These are phyloP conservation scores for Corylus americana DNA, from an alignment of 306 rosid genomes.

Conservation along the genomic window DNA sequence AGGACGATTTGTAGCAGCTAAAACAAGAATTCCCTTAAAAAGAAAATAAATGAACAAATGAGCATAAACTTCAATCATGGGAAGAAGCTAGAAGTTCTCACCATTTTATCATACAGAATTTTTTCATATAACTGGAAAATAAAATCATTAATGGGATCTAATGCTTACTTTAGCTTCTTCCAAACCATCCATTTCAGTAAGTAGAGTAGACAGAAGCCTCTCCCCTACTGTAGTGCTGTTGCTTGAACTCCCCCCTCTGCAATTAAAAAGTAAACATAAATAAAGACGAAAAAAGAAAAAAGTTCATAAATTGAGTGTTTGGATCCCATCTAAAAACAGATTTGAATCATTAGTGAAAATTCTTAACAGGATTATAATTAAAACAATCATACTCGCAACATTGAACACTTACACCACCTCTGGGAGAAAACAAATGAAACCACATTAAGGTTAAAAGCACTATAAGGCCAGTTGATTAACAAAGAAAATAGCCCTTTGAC, in stretches of 20 bases:
- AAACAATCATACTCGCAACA: neutral
- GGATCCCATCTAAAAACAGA: neutral
- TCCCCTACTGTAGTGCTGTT: conserved; percentile 62
- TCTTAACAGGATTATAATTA: neutral
- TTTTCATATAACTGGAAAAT: neutral
- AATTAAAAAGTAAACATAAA: conserved; percentile 24
- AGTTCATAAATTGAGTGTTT: neutral
- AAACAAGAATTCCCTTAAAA: conserved; percentile 80
- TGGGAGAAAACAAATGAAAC: neutral
- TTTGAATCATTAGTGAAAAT: neutral
- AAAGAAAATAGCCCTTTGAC: neutral
- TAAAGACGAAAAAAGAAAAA: neutral
- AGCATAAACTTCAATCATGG: conserved; percentile 2
- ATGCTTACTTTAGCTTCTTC: conserved; percentile 81
- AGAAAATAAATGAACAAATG: conserved; percentile 10
- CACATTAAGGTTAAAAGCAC: neutral
- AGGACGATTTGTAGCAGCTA: conserved; percentile 98
- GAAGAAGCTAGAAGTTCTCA: conserved; percentile 16
- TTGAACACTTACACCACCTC: neutral
- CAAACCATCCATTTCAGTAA: conserved; percentile 95
- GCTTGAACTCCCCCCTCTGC: conserved; percentile 84
- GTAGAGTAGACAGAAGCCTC: conserved; percentile 87
- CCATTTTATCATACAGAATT: conserved; percentile 15
- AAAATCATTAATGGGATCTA: conserved; percentile 14
- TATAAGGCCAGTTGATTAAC: neutral